Evolutionary conservation across 192 early-diverging fungal species (phyloP), one percentile per base, ranked within the genome.

Genomic region (Rhizoclosmatium sp.): DNA sequence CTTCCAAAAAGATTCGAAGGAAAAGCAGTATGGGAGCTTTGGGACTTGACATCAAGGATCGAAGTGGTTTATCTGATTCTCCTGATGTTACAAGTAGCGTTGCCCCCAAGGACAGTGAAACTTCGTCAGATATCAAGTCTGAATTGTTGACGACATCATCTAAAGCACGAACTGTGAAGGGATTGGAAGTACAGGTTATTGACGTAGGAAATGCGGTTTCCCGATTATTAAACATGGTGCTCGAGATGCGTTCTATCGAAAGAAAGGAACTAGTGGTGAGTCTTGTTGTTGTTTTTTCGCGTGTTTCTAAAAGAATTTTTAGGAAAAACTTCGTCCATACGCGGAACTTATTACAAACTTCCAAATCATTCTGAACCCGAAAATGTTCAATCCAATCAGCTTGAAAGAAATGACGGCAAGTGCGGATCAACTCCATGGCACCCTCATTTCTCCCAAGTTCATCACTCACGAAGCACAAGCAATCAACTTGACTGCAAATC

Each of bases 381-480:
- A 65, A 65, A 5, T 21, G 62, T 65, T 65, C 7, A 16, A 10
- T 7, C 51, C 51, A 16, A 54, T 54, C 61, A 41, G 21, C 10
- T 21, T 64, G 10, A 47, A 69, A 69, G 67, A 69, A 45, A 14
- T 46, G 14, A 42, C 62, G 21, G 7, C 47, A 21, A 46, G 19
- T 45, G 21, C 67, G 10, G 39, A 41, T n/a, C 67, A 69, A 14
- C 67, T 69, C 4, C 19, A 4, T 5, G 31, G 10, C 0, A 47
- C 70, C 1, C 16, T 71, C 31, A 19, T 71, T n/a, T 40, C 49
- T n/a, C 42, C 70, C 5, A 71, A 71, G 54, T 71, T 71, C 47
- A 23, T 71, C 9, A 75, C 72, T n/a, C 72, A 75, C 59, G 59
- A 62, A 75, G 72, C 60, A n/a, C 72, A 75, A 31, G 4, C 14